Percentiles rank a stretch among this genome's conserved stretches.
phyloP scores from a whole-genome alignment of 495 filamentous ascomycete genomes.

The Darksidea phi region DNA sequence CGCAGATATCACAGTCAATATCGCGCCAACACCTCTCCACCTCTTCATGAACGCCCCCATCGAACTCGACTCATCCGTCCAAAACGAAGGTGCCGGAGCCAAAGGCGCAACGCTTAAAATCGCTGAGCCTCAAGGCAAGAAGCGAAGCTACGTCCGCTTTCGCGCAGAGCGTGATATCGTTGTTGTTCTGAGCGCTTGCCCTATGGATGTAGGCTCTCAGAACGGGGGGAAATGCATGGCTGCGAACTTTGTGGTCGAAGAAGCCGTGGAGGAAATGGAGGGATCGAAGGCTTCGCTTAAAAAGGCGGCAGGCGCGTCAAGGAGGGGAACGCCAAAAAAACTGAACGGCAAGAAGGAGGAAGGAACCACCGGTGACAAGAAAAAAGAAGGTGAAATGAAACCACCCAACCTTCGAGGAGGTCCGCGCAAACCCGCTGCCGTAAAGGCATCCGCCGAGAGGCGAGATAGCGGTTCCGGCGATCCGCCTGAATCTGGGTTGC shows the following conservation, averaged over 20 bases:
- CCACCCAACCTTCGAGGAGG: constrained; percentile 4
- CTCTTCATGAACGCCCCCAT: constrained; percentile 47
- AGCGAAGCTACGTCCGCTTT: constrained; percentile 42
- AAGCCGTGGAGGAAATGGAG: constrained; percentile 21
- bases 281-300: constrained; percentile 1
- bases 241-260: constrained; percentile 43
- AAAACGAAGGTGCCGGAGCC: constrained; percentile 18
- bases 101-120: constrained; percentile 36
- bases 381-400: background rate
- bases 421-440: background rate
- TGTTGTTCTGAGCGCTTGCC: constrained; percentile 47
- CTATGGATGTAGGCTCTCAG: constrained; percentile 42
- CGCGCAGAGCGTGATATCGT: constrained; percentile 45
- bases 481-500: background rate
- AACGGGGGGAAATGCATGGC: constrained; percentile 42
- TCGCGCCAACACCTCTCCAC: constrained; percentile 44
- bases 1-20: constrained; percentile 38
- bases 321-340: background rate
- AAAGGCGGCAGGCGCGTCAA: constrained; percentile 1
- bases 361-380: background rate
- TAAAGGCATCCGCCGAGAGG: background rate
- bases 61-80: background rate
- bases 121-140: constrained; percentile 40
- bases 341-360: background rate
- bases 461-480: background rate